These are phyloP conservation scores for Yamadazyma blattariae DNA, from an alignment of 1,139 yeast species.

Conservation along the genomic window DNA sequence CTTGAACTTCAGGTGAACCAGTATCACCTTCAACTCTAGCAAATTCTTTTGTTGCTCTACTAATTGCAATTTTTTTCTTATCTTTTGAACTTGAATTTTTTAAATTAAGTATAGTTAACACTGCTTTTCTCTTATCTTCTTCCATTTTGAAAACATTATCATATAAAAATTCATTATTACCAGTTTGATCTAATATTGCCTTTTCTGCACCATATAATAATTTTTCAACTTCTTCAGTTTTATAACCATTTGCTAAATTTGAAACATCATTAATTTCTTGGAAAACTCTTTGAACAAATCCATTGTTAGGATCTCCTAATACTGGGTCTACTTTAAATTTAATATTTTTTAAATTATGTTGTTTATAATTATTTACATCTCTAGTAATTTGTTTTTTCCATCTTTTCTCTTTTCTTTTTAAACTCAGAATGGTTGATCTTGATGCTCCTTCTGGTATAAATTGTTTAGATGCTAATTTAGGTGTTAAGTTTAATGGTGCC, in stretches of 20 bases:
- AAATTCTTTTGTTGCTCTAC: constrained; percentile 74
- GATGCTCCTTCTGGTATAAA: constrained; percentile 24
- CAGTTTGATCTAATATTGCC: constrained; percentile 31
- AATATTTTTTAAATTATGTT: constrained; percentile 31
- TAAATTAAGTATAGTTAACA: constrained; percentile 69
- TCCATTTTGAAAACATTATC: constrained; percentile 45
- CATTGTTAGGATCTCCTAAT: constrained; percentile 63
- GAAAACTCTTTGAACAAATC: constrained; percentile 67
- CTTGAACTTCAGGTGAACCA: constrained; percentile 94
- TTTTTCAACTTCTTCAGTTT: constrained; percentile 67
- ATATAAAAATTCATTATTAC: constrained; percentile 33
- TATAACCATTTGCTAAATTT: constrained; percentile 58
- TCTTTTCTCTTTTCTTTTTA: constrained; percentile 41
- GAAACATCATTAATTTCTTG: constrained; percentile 57
- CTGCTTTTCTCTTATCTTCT: constrained; percentile 62
- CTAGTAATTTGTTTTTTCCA: constrained; percentile 43
- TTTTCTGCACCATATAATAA: constrained; percentile 72
- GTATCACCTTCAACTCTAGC: constrained; percentile 86
- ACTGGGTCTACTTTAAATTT: constrained; percentile 65
- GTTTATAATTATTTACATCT: constrained; percentile 46
- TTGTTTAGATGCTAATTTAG: constrained; percentile 33
- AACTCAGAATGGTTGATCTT: constrained; percentile 32
- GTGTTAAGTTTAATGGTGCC: constrained; percentile 8
- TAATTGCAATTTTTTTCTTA: constrained; percentile 55
- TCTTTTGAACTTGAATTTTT: constrained; percentile 67